Evolutionary conservation across 2,329 filamentous ascomycete genomes (phyloP).

Genomic region (Pyrenochaeta sp.): DNA sequence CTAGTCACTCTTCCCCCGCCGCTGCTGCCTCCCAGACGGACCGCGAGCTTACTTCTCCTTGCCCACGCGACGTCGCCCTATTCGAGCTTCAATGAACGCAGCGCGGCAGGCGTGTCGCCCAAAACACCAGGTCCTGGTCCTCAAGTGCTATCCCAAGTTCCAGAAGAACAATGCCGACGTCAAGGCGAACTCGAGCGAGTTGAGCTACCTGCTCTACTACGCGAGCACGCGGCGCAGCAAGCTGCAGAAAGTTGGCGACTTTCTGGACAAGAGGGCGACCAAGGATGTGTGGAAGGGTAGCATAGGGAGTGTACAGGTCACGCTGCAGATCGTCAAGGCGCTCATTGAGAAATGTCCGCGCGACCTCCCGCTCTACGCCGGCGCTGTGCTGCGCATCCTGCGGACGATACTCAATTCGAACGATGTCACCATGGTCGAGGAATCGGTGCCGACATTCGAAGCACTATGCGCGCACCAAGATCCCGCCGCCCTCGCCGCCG

Average conservation of each 20-base stretch:
- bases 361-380: constrained; percentile 88
- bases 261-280: constrained; percentile 92
- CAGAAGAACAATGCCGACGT: constrained; percentile 88
- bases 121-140: constrained; percentile 94
- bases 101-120: constrained; percentile 74
- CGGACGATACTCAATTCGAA: constrained; percentile 82
- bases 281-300: constrained; percentile 89
- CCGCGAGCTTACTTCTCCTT: constrained; percentile 1
- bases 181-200: constrained; percentile 94
- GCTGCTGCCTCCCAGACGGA: background rate
- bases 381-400: constrained; percentile 84
- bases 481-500: constrained; percentile 81
- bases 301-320: constrained; percentile 93
- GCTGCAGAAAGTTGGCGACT: constrained; percentile 93
- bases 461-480: constrained; percentile 91
- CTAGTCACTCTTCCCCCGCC: background rate
- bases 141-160: constrained; percentile 95
- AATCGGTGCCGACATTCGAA: constrained; percentile 84
- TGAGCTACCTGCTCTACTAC: constrained; percentile 97
- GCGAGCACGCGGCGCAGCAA: constrained; percentile 93
- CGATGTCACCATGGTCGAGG: constrained; percentile 92
- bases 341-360: constrained; percentile 92
- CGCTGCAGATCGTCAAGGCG: constrained; percentile 87
- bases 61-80: constrained; percentile 1
- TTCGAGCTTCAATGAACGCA: constrained; percentile 58